These are phyloP conservation scores for Linnemannia exigua DNA, from an alignment of 192 early-diverging fungal species.

Conservation along the genomic window DNA sequence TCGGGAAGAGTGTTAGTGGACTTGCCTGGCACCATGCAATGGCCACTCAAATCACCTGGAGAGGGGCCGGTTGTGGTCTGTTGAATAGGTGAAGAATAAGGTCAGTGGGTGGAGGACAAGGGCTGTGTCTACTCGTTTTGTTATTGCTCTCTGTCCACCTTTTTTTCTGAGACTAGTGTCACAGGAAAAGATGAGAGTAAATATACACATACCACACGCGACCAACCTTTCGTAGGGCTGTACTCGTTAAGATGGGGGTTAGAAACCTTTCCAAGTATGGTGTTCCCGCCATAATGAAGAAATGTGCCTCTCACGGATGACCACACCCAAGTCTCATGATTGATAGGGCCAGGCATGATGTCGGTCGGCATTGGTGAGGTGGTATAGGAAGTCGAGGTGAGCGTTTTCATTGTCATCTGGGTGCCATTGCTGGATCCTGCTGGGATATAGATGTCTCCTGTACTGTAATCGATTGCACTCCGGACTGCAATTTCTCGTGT, in stretches of 20 bases:
- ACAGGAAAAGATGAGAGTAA: background rate
- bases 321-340: background rate
- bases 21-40: slow-evolving; percentile 10
- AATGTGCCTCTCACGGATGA: background rate
- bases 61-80: background rate
- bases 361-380: background rate
- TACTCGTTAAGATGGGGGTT: slow-evolving; percentile 1
- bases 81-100: background rate
- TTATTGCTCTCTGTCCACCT: background rate
- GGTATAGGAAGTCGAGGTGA: background rate
- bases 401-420: background rate
- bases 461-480: background rate
- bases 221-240: background rate
- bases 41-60: background rate
- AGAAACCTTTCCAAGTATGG: background rate
- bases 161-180: no score
- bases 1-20: background rate
- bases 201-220: background rate
- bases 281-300: background rate
- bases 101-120: no score
- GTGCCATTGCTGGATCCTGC: background rate
- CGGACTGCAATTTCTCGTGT: background rate
- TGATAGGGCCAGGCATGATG: background rate
- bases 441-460: background rate
- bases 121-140: background rate